These are phyloP conservation scores for Trichophyton simii DNA, from an alignment of 2,329 filamentous ascomycete genomes.

Conservation along the genomic window DNA sequence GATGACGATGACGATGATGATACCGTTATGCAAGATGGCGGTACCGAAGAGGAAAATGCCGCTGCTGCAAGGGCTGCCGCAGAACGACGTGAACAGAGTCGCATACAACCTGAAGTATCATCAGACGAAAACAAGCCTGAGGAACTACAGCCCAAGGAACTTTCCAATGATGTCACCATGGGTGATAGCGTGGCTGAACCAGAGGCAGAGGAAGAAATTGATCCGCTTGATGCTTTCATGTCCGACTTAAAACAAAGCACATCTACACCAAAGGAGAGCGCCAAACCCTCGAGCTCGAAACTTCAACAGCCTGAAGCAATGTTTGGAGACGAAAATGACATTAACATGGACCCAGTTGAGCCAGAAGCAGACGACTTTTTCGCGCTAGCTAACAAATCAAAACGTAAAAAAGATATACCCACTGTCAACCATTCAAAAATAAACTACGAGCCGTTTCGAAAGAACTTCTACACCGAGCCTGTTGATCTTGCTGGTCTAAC, in stretches of 20 bases:
- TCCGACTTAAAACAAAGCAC: constrained; percentile 47
- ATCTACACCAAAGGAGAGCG: constrained; percentile 26
- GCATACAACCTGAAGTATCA: constrained; percentile 37
- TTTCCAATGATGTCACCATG: not conserved
- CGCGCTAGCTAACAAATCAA: constrained; percentile 51
- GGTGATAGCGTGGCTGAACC: constrained; percentile 20
- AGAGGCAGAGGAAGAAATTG: constrained; percentile 48
- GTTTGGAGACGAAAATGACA: constrained; percentile 73
- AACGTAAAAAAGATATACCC: constrained; percentile 94
- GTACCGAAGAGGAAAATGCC: constrained; percentile 75
- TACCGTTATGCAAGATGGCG: constrained; percentile 61
- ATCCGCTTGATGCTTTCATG: constrained; percentile 98
- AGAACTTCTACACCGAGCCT: constrained; percentile 90
- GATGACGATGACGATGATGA: constrained; percentile 56
- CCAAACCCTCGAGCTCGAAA: constrained; percentile 30
- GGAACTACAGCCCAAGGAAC: not conserved
- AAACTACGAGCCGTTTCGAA: constrained; percentile 72
- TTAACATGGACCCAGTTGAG: constrained; percentile 48
- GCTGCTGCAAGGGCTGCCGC: constrained; percentile 75
- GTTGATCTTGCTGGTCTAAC: constrained; percentile 70
- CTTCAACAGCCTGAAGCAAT: constrained; percentile 66
- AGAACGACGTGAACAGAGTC: constrained; percentile 61
- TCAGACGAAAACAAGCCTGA: constrained; percentile 24
- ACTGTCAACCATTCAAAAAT: constrained; percentile 75
- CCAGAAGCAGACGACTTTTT: constrained; percentile 53